These are phyloP conservation scores for Bisporella sp. DNA, from an alignment of 2,329 filamentous ascomycete species.

Conservation along the genomic window DNA sequence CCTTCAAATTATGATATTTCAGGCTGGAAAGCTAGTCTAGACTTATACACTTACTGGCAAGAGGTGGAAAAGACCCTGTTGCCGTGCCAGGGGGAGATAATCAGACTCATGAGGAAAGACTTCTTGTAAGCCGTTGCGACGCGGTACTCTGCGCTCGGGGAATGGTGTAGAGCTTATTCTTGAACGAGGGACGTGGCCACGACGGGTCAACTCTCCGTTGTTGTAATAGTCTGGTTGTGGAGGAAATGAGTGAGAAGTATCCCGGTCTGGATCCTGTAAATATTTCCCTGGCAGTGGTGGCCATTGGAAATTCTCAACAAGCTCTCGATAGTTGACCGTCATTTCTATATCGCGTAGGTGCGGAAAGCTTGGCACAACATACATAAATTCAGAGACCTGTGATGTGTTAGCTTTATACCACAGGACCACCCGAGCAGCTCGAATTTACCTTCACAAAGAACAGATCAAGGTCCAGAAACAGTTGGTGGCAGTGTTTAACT, in stretches of 20 bases:
- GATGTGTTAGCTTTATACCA: neutral
- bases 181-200: constrained; percentile 37
- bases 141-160: constrained; percentile 45
- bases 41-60: neutral
- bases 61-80: constrained; percentile 51
- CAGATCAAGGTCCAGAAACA: constrained; percentile 49
- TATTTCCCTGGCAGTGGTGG: constrained; percentile 36
- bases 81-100: constrained; percentile 45
- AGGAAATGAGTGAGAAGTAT: constrained; percentile 44
- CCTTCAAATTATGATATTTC: no score
- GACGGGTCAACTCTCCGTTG: constrained; percentile 46
- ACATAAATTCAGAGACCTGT: constrained; percentile 48
- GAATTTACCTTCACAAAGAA: constrained; percentile 58
- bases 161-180: constrained; percentile 40
- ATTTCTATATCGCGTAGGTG: constrained; percentile 51
- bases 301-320: constrained; percentile 12
- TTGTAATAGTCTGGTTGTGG: constrained; percentile 52
- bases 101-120: constrained; percentile 51
- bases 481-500: constrained; percentile 10
- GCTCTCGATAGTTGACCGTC: constrained; percentile 51
- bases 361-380: constrained; percentile 47
- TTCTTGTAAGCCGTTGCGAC: constrained; percentile 33
- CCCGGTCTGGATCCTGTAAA: constrained; percentile 50
- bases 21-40: no score
- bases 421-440: no score